Evolutionary conservation across 1,139 yeast genomes (phyloP).

Genomic region (Sugiyamaella grinbergsii): DNA sequence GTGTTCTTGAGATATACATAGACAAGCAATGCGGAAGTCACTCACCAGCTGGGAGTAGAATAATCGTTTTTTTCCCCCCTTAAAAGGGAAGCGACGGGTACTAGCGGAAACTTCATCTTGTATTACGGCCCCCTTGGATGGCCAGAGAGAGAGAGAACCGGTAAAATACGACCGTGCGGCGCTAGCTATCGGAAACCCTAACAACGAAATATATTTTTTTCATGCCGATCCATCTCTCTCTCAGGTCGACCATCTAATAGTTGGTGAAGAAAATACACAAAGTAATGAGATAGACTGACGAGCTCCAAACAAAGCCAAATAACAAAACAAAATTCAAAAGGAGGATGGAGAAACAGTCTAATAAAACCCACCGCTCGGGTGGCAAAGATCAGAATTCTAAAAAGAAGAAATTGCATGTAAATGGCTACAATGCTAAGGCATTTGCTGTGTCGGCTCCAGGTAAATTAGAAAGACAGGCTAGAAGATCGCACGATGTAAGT

Average conservation of each 20-base stretch:
- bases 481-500: conserved; percentile 74
- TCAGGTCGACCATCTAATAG: not conserved
- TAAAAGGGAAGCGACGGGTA: not conserved
- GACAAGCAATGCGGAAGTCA: no score
- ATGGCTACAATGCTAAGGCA: conserved; percentile 92
- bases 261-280: no score
- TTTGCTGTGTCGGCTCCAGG: conserved; percentile 93
- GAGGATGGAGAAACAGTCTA: conserved; percentile 37
- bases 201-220: conserved; percentile 17
- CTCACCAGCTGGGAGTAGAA: no score
- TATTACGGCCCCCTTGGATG: conserved; percentile 6
- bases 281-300: no score
- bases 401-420: conserved; percentile 84
- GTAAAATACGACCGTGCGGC: conserved; percentile 10
- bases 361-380: conserved; percentile 52
- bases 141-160: not conserved
- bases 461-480: conserved; percentile 80
- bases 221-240: conserved; percentile 3
- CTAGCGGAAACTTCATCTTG: not conserved
- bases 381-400: conserved; percentile 61
- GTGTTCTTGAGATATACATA: no score
- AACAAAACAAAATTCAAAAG: not conserved
- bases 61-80: no score
- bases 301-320: no score
- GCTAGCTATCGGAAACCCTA: conserved; percentile 15